Percentiles rank a stretch among this genome's conserved stretches.
Evolutionary conservation across 2,329 filamentous ascomycete species (phyloP).

Genomic region (Hymenoscyphus repandus): DNA sequence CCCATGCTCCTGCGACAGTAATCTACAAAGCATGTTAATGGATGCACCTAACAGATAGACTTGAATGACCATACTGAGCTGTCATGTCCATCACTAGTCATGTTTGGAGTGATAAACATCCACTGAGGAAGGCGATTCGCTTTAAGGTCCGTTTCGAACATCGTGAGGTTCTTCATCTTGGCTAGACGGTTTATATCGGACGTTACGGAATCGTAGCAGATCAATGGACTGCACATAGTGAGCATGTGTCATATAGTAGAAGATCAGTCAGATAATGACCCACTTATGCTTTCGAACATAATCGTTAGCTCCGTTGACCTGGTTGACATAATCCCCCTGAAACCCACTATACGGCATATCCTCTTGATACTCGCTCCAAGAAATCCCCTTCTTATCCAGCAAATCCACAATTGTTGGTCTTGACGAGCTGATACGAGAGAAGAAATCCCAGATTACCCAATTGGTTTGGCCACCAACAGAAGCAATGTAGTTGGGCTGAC

Average conservation of each 20-base stretch:
- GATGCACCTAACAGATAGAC: not conserved
- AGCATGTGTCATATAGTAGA: not conserved
- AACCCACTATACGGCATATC: slow-evolving; percentile 71
- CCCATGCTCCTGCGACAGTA: slow-evolving; percentile 62
- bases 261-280: slow-evolving; percentile 25
- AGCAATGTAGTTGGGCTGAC: slow-evolving; percentile 72
- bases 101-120: slow-evolving; percentile 69
- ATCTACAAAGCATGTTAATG: not conserved
- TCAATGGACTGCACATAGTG: slow-evolving; percentile 34
- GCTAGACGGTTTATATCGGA: slow-evolving; percentile 52
- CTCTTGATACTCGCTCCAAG: slow-evolving; percentile 68
- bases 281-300: slow-evolving; percentile 80
- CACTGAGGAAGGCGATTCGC: slow-evolving; percentile 62
- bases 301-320: slow-evolving; percentile 57
- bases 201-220: slow-evolving; percentile 62
- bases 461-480: slow-evolving; percentile 63
- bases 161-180: slow-evolving; percentile 67
- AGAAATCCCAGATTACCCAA: slow-evolving; percentile 63
- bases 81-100: slow-evolving; percentile 73
- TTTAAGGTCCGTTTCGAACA: slow-evolving; percentile 64
- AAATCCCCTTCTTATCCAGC: slow-evolving; percentile 41
- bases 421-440: slow-evolving; percentile 53
- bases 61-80: slow-evolving; percentile 43
- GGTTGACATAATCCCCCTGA: slow-evolving; percentile 60
- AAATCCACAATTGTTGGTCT: slow-evolving; percentile 48